phyloP scores from a whole-genome alignment of 495 filamentous ascomycete genomes.

The Letharia columbiana region DNA sequence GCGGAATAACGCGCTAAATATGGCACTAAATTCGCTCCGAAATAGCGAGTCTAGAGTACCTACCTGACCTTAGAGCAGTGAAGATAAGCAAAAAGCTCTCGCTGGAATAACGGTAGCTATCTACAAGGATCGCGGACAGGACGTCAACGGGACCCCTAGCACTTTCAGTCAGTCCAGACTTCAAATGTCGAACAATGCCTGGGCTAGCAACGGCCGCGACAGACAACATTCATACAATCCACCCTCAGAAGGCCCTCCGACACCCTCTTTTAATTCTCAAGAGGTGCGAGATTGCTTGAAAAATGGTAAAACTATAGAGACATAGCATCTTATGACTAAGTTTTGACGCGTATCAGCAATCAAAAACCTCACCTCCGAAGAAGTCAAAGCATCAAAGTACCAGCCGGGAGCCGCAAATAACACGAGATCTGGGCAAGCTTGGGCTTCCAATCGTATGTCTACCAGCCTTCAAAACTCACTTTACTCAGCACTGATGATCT shows the following conservation, averaged over 20 bases:
- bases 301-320: conserved; percentile 1
- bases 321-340: not conserved
- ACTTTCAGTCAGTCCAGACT: not conserved
- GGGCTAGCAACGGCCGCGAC: conserved; percentile 18
- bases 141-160: not conserved
- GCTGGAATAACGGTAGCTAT: not conserved
- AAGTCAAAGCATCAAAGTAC: conserved; percentile 3
- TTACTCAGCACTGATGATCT: conserved; percentile 1
- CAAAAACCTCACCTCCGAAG: not conserved
- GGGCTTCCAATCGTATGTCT: conserved; percentile 45
- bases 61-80: not conserved
- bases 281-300: conserved; percentile 39
- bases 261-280: conserved; percentile 35
- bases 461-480: not conserved
- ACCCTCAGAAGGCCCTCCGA: not conserved
- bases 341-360: not conserved
- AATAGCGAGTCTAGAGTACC: not conserved
- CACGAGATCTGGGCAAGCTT: conserved; percentile 35
- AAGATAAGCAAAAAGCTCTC: not conserved
- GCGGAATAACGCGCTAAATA: conserved; percentile 1
- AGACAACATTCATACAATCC: conserved; percentile 10
- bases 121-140: too few relatives aligned
- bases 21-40: not conserved
- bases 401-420: conserved; percentile 23
- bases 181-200: conserved; percentile 20